phyloP scores from a whole-genome alignment of 768 basidiomycete species.

The Lactarius quietus region DNA sequence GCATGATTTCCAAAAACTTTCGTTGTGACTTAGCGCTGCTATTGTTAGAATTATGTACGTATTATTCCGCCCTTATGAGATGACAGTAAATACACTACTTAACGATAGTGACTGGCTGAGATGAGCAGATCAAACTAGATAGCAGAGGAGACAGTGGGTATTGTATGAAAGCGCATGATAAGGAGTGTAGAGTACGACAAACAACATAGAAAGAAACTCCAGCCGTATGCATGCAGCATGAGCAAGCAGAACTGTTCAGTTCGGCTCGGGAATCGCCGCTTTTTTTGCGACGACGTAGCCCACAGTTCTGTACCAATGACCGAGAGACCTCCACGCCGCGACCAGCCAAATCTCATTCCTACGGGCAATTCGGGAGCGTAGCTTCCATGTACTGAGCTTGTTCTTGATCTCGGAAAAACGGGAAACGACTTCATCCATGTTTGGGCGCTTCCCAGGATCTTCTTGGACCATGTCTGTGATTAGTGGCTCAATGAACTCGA shows the following conservation, averaged over 20 bases:
- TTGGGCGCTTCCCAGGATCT: slow-evolving; percentile 35
- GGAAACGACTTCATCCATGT: slow-evolving; percentile 9
- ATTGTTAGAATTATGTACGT: neutral
- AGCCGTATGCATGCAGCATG: neutral
- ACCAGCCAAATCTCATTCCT: neutral
- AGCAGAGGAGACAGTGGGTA: neutral
- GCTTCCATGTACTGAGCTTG: too few species aligned
- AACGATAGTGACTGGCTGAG: neutral
- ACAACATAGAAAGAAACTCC: neutral
- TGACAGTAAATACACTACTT: neutral
- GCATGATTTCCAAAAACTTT: too few species aligned
- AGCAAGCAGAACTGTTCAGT: neutral
- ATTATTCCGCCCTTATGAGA: neutral
- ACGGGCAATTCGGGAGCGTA: too few species aligned
- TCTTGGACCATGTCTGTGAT: slow-evolving; percentile 36
- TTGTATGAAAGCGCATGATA: neutral
- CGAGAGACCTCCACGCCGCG: neutral
- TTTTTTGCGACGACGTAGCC: slow-evolving; percentile 11
- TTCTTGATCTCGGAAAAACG: slow-evolving; percentile 3
- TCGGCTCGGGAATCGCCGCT: too few species aligned
- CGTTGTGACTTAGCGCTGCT: too few species aligned
- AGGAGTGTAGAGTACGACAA: neutral
- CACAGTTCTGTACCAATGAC: slow-evolving; percentile 5
- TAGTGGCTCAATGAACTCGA: slow-evolving; percentile 17
- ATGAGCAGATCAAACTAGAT: neutral